These are phyloP conservation scores for Ogataea neopini DNA, from an alignment of 805 yeast genomes.

Conservation along the genomic window DNA sequence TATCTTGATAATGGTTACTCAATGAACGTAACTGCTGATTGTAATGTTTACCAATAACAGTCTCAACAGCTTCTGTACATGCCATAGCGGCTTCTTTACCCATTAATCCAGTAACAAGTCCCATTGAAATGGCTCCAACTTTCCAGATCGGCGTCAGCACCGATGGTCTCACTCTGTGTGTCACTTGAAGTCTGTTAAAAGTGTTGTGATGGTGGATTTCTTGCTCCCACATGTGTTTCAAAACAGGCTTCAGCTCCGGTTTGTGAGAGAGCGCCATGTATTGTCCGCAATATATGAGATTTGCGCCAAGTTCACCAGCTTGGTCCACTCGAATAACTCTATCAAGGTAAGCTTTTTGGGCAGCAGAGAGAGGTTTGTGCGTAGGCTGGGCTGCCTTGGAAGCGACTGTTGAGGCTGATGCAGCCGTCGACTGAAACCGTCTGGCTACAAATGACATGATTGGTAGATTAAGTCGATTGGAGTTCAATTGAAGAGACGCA, in stretches of 20 bases:
- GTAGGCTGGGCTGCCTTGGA: too few species aligned
- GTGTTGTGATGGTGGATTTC: constrained; percentile 89
- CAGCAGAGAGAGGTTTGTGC: constrained; percentile 36
- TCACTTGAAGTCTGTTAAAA: constrained; percentile 73
- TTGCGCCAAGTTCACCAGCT: constrained; percentile 97
- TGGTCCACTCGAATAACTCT: constrained; percentile 89
- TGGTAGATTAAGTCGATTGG: too few species aligned
- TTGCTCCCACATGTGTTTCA: constrained; percentile 98
- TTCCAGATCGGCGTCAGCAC: constrained; percentile 92
- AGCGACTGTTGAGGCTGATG: constrained; percentile 12
- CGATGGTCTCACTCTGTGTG: constrained; percentile 87
- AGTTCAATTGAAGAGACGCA: too few species aligned
- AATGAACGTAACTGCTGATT: constrained; percentile 83
- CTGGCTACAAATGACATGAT: background rate
- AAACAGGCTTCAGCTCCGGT: constrained; percentile 75
- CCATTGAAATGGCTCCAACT: constrained; percentile 83
- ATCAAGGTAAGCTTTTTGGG: constrained; percentile 71
- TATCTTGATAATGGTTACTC: constrained; percentile 60
- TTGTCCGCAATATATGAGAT: constrained; percentile 91
- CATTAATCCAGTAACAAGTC: constrained; percentile 79
- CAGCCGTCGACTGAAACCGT: constrained; percentile 20
- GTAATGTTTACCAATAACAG: constrained; percentile 96
- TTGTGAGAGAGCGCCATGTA: constrained; percentile 67
- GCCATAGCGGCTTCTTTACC: constrained; percentile 99
- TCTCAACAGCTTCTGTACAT: constrained; percentile 97